Conservation (phyloP, 2,329 filamentous ascomycete species). For the Cladobotryum mycophilum region DNA sequence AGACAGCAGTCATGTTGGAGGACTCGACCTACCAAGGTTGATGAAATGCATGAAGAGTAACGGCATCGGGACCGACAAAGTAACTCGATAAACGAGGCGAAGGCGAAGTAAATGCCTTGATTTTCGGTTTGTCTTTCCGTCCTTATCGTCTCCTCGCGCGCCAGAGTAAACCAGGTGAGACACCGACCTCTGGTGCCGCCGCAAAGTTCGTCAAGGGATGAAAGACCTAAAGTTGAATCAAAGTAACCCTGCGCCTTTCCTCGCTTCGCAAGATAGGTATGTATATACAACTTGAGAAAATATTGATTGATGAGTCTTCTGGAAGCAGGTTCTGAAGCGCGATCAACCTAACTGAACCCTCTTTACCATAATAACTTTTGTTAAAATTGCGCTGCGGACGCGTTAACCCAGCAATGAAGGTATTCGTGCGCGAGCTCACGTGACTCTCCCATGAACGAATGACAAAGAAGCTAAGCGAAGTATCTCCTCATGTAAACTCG, state of each 20-base stretch:
- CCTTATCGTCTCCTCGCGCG: too few species aligned
- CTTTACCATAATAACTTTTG: background rate
- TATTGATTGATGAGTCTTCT: background rate
- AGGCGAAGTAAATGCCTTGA: too few species aligned
- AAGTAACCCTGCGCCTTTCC: too few species aligned
- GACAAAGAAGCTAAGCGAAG: background rate
- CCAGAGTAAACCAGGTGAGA: too few species aligned
- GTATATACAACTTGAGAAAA: background rate
- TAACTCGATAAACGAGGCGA: too few species aligned
- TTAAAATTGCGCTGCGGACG: background rate
- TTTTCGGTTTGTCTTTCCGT: too few species aligned
- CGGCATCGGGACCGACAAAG: too few species aligned
- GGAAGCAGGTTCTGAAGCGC: background rate
- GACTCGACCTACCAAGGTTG: too few species aligned
- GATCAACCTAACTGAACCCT: background rate
- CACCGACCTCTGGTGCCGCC: background rate
- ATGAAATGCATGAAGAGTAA: too few species aligned
- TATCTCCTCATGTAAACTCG: too few species aligned
- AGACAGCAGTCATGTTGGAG: too few species aligned
- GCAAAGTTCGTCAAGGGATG: background rate
- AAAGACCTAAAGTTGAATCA: too few species aligned
- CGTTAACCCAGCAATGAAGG: background rate
- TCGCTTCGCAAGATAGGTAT: background rate
- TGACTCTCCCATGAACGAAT: background rate
- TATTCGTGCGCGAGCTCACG: background rate